A percentile compares a stretch with the other conserved stretches of the same genome.
Conservation (phyloP, 176 grass and related monocot genomes). For the Phyllostachys edulis region DNA sequence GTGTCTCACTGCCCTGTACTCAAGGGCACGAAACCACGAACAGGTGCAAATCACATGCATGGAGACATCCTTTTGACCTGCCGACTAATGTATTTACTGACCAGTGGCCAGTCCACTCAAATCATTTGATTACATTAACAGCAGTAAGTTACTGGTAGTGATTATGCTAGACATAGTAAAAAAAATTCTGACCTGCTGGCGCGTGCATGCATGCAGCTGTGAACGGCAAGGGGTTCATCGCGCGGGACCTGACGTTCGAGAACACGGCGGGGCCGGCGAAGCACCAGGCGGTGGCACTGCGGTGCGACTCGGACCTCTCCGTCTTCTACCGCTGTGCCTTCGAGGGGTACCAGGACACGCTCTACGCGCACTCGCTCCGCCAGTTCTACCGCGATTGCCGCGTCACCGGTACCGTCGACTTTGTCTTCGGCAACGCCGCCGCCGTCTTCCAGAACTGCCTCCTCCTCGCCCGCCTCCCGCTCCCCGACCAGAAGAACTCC, state of each 20-base stretch:
- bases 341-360: constrained; percentile 85
- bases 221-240: constrained; percentile 67
- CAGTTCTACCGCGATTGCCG: constrained; percentile 86
- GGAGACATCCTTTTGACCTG: neutral
- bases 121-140: neutral
- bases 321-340: constrained; percentile 83
- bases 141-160: neutral
- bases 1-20: neutral
- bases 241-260: constrained; percentile 66
- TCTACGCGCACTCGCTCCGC: constrained; percentile 84
- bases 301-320: constrained; percentile 72
- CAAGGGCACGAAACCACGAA: no score
- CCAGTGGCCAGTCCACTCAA: neutral
- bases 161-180: neutral
- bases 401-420: constrained; percentile 73
- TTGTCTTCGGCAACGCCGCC: constrained; percentile 85
- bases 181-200: neutral
- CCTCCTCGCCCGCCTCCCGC: constrained; percentile 43
- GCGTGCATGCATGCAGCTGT: constrained; percentile 36
- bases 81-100: neutral
- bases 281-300: constrained; percentile 87
- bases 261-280: constrained; percentile 71
- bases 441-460: constrained; percentile 71
- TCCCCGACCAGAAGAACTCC: constrained; percentile 59
- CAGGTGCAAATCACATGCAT: neutral